Percentiles rank a stretch among this genome's conserved stretches.
Evolutionary conservation across 441 rosid genomes (phyloP).

Genomic region (Bocquillonia castaneifolia): DNA sequence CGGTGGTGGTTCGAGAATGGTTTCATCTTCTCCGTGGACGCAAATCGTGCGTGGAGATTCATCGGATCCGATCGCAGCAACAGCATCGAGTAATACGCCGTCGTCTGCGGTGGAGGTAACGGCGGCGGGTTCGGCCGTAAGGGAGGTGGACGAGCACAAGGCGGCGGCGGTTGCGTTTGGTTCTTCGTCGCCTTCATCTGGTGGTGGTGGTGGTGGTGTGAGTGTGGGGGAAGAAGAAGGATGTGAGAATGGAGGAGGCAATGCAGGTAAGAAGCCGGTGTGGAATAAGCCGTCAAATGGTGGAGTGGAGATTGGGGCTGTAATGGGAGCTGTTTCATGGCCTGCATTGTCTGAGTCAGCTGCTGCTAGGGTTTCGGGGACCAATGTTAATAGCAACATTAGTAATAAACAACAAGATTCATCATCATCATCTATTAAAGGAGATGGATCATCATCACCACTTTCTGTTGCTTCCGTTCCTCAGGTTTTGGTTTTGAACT

Average conservation of each 20-base stretch:
- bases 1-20: constrained; percentile 26
- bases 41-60: constrained; percentile 46
- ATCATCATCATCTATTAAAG: constrained; percentile 28
- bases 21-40: constrained; percentile 53
- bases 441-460: constrained; percentile 46
- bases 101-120: too few species aligned
- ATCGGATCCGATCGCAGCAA: constrained; percentile 23
- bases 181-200: constrained; percentile 19
- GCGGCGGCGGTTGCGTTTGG: constrained; percentile 15
- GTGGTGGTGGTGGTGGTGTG: constrained; percentile 12
- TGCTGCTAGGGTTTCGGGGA: constrained; percentile 51
- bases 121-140: too few species aligned
- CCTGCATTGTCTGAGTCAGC: constrained; percentile 79
- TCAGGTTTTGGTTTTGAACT: constrained; percentile 31
- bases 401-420: constrained; percentile 57
- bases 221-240: constrained; percentile 34
- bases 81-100: too few species aligned
- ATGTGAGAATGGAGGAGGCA: constrained; percentile 44
- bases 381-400: too few species aligned
- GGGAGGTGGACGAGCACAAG: neutral
- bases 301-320: constrained; percentile 44
- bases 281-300: constrained; percentile 76
- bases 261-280: constrained; percentile 61
- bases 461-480: constrained; percentile 26
- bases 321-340: constrained; percentile 83